These are phyloP conservation scores for Dictyostelium firmibasis DNA, from an alignment of 78 protist genomes.

Conservation along the genomic window DNA sequence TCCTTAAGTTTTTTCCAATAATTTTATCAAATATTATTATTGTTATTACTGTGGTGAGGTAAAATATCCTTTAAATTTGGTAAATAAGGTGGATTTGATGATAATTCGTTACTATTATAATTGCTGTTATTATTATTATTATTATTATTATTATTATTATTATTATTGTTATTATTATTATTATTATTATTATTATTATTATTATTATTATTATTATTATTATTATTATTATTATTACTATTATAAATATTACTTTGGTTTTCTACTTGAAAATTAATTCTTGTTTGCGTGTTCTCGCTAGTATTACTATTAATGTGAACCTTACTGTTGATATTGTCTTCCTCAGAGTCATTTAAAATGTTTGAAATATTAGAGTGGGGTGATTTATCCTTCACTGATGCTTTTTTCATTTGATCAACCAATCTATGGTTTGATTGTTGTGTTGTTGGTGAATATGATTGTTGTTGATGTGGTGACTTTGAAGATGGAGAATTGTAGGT, in stretches of 20 bases:
- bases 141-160: neutral
- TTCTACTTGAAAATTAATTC: constrained; percentile 1
- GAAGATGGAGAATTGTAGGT: neutral
- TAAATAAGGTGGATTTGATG: neutral
- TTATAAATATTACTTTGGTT: neutral
- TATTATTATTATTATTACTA: neutral
- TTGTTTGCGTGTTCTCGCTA: constrained; percentile 15
- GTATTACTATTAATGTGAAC: constrained; percentile 13
- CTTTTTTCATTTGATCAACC: constrained; percentile 25
- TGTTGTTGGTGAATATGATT: neutral
- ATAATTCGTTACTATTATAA: neutral
- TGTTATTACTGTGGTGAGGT: neutral
- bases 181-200: neutral
- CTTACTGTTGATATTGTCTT: neutral
- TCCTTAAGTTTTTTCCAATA: neutral
- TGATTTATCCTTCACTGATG: constrained; percentile 17
- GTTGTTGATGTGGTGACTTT: neutral
- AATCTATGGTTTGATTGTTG: neutral
- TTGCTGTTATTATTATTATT: neutral
- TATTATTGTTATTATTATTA: neutral
- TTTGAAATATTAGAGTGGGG: neutral
- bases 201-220: neutral
- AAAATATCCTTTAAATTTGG: neutral
- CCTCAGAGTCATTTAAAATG: constrained; percentile 8
- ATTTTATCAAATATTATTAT: neutral